These are phyloP conservation scores for Podospora sp. DNA, from an alignment of 495 filamentous ascomycete genomes.

Conservation along the genomic window DNA sequence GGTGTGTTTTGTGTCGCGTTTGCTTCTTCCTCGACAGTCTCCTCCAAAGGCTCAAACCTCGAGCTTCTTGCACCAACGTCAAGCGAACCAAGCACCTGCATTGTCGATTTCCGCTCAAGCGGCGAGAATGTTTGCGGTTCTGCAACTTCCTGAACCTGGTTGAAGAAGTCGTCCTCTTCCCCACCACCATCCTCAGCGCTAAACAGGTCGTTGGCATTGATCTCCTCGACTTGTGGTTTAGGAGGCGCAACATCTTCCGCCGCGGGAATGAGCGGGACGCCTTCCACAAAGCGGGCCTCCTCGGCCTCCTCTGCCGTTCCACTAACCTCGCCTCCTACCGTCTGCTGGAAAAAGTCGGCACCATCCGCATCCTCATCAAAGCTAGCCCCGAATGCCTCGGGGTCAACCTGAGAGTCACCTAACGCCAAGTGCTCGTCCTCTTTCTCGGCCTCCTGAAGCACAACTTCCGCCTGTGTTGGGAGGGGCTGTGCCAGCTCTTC, in stretches of 20 bases:
- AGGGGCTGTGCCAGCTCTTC: slow-evolving; percentile 32
- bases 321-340: slow-evolving; percentile 40
- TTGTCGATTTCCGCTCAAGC: slow-evolving; percentile 62
- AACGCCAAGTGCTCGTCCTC: slow-evolving; percentile 32
- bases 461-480: slow-evolving; percentile 25
- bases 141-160: slow-evolving; percentile 35
- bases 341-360: slow-evolving; percentile 30
- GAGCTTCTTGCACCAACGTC: slow-evolving; percentile 29
- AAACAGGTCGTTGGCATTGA: slow-evolving; percentile 39
- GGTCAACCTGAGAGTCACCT: slow-evolving; percentile 23
- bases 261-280: slow-evolving; percentile 55
- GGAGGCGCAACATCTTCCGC: slow-evolving; percentile 4
- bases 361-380: slow-evolving; percentile 31
- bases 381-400: slow-evolving; percentile 28
- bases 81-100: slow-evolving; percentile 53
- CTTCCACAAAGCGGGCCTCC: slow-evolving; percentile 62
- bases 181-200: slow-evolving; percentile 37
- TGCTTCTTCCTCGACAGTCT: slow-evolving; percentile 33
- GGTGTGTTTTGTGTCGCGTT: slow-evolving; percentile 5
- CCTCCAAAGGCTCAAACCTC: slow-evolving; percentile 38
- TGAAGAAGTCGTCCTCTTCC: slow-evolving; percentile 58
- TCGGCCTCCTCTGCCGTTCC: slow-evolving; percentile 39
- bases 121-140: slow-evolving; percentile 26
- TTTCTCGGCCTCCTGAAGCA: slow-evolving; percentile 37
- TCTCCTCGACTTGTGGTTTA: slow-evolving; percentile 13